Evolutionary conservation across 176 grass and related monocot genomes (phyloP).

Genomic region (Ensete glaucum): DNA sequence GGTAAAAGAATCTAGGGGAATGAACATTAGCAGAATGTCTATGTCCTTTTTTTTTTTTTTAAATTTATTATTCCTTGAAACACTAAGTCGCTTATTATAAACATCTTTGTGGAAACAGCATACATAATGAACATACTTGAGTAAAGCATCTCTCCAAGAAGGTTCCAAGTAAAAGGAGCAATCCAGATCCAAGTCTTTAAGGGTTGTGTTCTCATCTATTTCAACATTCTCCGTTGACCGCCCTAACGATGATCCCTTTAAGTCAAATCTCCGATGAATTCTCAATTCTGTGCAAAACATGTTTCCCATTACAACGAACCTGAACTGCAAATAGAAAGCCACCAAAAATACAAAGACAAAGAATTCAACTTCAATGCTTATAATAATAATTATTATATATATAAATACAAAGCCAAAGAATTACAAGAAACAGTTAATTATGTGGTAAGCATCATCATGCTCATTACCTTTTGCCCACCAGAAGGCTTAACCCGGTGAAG

Average conservation of each 20-base stretch:
- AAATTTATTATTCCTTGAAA: too few relatives aligned
- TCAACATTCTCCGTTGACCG: constrained; percentile 86
- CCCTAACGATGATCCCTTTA: constrained; percentile 95
- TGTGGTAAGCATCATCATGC: constrained; percentile 5
- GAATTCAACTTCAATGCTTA: neutral
- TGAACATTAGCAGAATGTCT: too few relatives aligned
- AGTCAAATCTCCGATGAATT: constrained; percentile 89
- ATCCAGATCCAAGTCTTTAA: constrained; percentile 95
- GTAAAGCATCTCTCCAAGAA: constrained; percentile 88
- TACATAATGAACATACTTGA: constrained; percentile 32
- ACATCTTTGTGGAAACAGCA: too few relatives aligned
- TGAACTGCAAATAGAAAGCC: constrained; percentile 56
- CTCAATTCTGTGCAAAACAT: constrained; percentile 99
- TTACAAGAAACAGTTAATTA: neutral
- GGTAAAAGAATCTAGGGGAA: too few relatives aligned
- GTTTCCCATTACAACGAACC: constrained; percentile 99
- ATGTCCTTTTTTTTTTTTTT: too few relatives aligned
- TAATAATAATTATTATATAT: neutral
- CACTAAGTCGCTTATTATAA: too few relatives aligned
- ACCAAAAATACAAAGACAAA: too few relatives aligned
- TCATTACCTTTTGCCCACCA: constrained; percentile 86
- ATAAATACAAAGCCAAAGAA: neutral
- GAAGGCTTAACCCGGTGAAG: constrained; percentile 97
- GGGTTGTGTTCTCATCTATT: constrained; percentile 96
- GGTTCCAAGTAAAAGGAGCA: constrained; percentile 96